phyloP scores from a whole-genome alignment of 139 green algal genomes.

The Diplosphaera chodatii region DNA sequence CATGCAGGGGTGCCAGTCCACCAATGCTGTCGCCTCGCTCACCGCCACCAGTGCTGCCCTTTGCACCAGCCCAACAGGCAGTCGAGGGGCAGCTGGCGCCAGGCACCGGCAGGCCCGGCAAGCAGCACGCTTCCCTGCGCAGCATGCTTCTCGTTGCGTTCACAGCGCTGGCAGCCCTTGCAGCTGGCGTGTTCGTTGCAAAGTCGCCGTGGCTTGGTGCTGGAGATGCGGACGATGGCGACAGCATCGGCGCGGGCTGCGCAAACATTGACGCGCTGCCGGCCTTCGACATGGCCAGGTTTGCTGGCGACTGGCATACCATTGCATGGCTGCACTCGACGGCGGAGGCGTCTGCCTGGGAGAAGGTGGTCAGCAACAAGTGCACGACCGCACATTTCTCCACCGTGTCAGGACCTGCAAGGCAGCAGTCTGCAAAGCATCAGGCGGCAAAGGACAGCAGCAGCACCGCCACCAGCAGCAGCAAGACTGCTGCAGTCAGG shows the following conservation, averaged over 20 bases:
- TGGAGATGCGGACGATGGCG: background rate
- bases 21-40: background rate
- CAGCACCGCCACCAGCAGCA: background rate
- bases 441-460: background rate
- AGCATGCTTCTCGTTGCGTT: background rate
- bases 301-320: background rate
- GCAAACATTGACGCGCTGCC: background rate
- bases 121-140: background rate
- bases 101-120: too few relatives aligned
- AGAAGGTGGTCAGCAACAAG: background rate
- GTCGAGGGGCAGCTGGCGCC: background rate
- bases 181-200: background rate
- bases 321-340: background rate
- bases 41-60: background rate
- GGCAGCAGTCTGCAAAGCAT: background rate
- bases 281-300: background rate
- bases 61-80: background rate
- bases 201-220: too few relatives aligned
- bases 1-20: background rate
- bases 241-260: background rate
- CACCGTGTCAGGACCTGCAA: background rate
- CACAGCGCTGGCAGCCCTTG: background rate
- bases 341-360: background rate
- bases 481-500: background rate
- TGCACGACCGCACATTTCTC: background rate